Conservation (phyloP, 345 rosid genomes). For the Cardamine occulta region DNA sequence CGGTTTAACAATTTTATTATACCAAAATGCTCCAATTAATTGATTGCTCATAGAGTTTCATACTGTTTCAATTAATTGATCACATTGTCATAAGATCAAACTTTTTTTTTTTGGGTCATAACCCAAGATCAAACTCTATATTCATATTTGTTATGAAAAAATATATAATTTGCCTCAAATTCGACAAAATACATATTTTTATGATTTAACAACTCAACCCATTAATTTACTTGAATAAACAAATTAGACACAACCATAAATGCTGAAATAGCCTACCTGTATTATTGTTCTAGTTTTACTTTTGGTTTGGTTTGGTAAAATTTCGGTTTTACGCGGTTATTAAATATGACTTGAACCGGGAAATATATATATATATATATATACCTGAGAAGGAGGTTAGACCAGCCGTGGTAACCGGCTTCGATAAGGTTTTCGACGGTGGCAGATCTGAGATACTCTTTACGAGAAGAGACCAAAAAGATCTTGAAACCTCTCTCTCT, state of each 20-base stretch:
- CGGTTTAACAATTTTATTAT: background rate
- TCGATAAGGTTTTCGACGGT: slow-evolving; percentile 80
- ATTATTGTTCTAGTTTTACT: background rate
- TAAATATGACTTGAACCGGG: background rate
- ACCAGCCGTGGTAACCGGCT: slow-evolving; percentile 86
- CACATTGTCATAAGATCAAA: too few relatives aligned
- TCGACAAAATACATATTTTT: background rate
- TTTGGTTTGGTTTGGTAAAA: background rate
- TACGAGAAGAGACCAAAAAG: slow-evolving; percentile 79
- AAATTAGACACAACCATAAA: background rate
- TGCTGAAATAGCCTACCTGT: background rate
- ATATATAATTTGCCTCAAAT: background rate
- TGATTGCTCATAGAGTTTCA: background rate
- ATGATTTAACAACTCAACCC: background rate
- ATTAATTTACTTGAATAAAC: background rate
- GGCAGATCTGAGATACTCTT: slow-evolving; percentile 69
- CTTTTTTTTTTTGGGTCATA: too few relatives aligned
- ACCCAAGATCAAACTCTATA: background rate
- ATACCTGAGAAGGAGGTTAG: slow-evolving; percentile 69
- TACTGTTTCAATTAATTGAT: background rate
- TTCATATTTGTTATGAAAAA: background rate
- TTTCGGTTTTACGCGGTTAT: background rate
- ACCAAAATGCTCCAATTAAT: slow-evolving; percentile 9
- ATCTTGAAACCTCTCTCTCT: slow-evolving; percentile 71
- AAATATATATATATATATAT: background rate